These are phyloP conservation scores for Amaranthus cruentus DNA, from an alignment of 148 eudicot species.

Conservation along the genomic window DNA sequence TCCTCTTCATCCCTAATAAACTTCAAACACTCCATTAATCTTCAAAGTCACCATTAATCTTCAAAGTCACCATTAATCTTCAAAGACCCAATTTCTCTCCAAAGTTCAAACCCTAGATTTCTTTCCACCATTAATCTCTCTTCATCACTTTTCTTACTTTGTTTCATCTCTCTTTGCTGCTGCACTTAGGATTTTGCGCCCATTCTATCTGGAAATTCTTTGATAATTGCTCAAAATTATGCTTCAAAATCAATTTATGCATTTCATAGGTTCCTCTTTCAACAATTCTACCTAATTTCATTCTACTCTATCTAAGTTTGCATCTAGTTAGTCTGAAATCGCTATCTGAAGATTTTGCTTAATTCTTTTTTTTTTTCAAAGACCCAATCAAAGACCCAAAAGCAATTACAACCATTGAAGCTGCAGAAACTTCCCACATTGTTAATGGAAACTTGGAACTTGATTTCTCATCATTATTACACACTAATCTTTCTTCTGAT, in stretches of 20 bases:
- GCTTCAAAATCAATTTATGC: background rate
- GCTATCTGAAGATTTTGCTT: background rate
- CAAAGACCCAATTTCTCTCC: no score
- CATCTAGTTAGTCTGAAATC: background rate
- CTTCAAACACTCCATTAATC: no score
- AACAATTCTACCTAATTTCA: no score
- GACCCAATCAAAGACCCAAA: conserved; percentile 30
- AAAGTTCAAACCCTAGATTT: no score
- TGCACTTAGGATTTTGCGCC: background rate
- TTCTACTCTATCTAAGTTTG: no score
- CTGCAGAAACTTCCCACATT: conserved; percentile 57
- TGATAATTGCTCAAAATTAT: background rate
- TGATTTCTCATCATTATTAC: conserved; percentile 22
- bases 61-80: no score
- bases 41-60: no score
- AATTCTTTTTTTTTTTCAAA: background rate
- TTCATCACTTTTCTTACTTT: no score
- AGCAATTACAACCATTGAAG: conserved; percentile 53
- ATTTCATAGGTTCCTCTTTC: background rate
- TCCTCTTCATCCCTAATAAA: no score
- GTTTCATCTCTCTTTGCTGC: background rate
- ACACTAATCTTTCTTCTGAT: conserved; percentile 22
- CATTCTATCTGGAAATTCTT: background rate
- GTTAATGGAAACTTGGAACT: conserved; percentile 53
- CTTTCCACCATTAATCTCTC: no score